phyloP scores from a whole-genome alignment of 768 basidiomycete species.

The Kockovaella imperatae region DNA sequence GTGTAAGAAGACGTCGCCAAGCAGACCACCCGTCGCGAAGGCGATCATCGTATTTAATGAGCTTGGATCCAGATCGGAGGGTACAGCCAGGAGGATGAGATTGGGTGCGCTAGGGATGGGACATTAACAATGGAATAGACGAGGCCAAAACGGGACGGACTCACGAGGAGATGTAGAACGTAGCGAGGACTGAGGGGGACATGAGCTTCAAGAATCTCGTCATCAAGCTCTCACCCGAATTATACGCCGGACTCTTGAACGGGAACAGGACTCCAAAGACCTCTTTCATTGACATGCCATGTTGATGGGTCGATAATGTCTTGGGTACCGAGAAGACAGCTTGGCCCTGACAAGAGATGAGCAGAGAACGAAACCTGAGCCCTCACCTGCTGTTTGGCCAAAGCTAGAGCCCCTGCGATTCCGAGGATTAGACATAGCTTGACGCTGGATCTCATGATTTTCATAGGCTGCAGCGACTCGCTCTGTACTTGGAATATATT shows the following conservation, averaged over 20 bases:
- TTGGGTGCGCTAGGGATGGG: slow-evolving; percentile 64
- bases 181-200: slow-evolving; percentile 58
- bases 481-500: no score
- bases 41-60: slow-evolving; percentile 91
- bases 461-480: no score
- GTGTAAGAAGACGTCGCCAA: slow-evolving; percentile 88
- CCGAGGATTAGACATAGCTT: no score
- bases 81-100: slow-evolving; percentile 89
- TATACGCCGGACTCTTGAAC: slow-evolving; percentile 75
- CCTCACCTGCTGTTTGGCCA: no score
- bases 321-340: slow-evolving; percentile 4
- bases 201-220: background rate
- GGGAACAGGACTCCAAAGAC: slow-evolving; percentile 77
- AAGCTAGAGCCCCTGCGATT: no score
- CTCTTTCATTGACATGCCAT: slow-evolving; percentile 53
- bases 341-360: no score
- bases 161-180: slow-evolving; percentile 94
- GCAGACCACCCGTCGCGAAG: slow-evolving; percentile 85
- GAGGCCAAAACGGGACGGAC: slow-evolving; percentile 41
- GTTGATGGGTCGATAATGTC: slow-evolving; percentile 5
- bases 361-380: no score
- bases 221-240: slow-evolving; percentile 52
- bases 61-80: slow-evolving; percentile 71
- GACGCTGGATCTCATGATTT: no score
- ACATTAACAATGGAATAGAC: slow-evolving; percentile 13